Conservation (phyloP, 2,329 filamentous ascomycete genomes). For the Claviceps paspali region DNA sequence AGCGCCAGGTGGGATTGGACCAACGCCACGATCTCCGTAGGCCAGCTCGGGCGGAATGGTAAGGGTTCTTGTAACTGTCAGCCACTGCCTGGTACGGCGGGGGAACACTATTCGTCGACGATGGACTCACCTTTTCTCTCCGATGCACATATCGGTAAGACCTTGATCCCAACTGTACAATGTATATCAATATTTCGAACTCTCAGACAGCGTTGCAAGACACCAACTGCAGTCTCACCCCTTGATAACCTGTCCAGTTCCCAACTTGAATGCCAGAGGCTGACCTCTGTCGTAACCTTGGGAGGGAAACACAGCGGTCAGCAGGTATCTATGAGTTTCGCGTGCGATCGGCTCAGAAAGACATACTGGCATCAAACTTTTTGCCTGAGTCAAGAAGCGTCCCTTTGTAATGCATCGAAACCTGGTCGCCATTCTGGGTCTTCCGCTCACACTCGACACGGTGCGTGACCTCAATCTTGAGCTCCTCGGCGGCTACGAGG, state of each 20-base stretch:
- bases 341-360: slow-evolving; percentile 7
- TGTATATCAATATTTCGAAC: slow-evolving; percentile 7
- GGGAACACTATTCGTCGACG: not conserved
- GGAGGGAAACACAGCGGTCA: not conserved
- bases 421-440: slow-evolving; percentile 58
- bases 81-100: not conserved
- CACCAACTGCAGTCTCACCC: slow-evolving; percentile 37
- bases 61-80: slow-evolving; percentile 40
- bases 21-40: slow-evolving; percentile 62
- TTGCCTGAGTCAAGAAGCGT: slow-evolving; percentile 58
- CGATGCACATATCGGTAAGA: slow-evolving; percentile 84
- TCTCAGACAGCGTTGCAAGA: not conserved
- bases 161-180: slow-evolving; percentile 68
- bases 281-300: slow-evolving; percentile 55
- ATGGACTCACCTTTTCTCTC: slow-evolving; percentile 55
- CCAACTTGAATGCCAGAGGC: slow-evolving; percentile 69
- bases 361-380: slow-evolving; percentile 64
- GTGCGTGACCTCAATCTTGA: slow-evolving; percentile 65
- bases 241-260: slow-evolving; percentile 72
- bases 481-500: slow-evolving; percentile 39
- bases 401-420: slow-evolving; percentile 80
- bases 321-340: not conserved
- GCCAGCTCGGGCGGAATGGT: slow-evolving; percentile 78
- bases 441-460: slow-evolving; percentile 67
- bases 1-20: slow-evolving; percentile 69